These are phyloP conservation scores for Fusarium sp. DNA, from an alignment of 2,329 filamentous ascomycete genomes.

Conservation along the genomic window DNA sequence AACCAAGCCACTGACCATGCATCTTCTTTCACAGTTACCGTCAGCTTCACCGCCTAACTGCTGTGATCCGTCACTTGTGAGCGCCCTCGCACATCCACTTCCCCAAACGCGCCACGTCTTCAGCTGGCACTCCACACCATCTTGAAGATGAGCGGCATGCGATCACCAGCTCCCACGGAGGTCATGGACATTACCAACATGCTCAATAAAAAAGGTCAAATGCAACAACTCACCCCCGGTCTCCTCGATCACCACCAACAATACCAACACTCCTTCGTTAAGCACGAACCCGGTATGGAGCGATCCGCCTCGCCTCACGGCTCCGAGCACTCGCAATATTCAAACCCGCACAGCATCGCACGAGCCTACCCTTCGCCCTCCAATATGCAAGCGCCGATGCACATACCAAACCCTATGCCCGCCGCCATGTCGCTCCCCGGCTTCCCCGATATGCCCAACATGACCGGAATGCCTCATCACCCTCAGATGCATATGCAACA, in stretches of 20 bases:
- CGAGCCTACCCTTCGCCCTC: constrained; percentile 65
- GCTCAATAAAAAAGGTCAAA: constrained; percentile 60
- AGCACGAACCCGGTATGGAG: constrained; percentile 58
- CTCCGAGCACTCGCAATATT: constrained; percentile 69
- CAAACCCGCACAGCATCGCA: constrained; percentile 59
- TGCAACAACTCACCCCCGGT: constrained; percentile 51
- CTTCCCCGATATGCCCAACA: constrained; percentile 57
- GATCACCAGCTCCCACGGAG: constrained; percentile 58
- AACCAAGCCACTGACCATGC: constrained; percentile 34
- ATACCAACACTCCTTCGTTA: constrained; percentile 50
- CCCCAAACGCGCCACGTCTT: constrained; percentile 39
- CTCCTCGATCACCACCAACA: constrained; percentile 48
- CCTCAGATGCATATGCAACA: constrained; percentile 52
- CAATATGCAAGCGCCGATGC: constrained; percentile 62
- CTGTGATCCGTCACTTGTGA: constrained; percentile 42
- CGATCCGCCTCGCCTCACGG: constrained; percentile 68
- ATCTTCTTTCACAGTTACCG: constrained; percentile 31
- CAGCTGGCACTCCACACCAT: constrained; percentile 30
- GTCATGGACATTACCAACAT: constrained; percentile 66
- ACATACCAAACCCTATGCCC: constrained; percentile 58
- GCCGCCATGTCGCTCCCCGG: constrained; percentile 57
- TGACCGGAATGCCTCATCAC: constrained; percentile 52
- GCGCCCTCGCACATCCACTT: constrained; percentile 35
- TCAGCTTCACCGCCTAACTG: constrained; percentile 41
- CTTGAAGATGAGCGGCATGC: constrained; percentile 52